phyloP scores from a whole-genome alignment of 169 alveolate species.

The Plasmodium fragile region DNA sequence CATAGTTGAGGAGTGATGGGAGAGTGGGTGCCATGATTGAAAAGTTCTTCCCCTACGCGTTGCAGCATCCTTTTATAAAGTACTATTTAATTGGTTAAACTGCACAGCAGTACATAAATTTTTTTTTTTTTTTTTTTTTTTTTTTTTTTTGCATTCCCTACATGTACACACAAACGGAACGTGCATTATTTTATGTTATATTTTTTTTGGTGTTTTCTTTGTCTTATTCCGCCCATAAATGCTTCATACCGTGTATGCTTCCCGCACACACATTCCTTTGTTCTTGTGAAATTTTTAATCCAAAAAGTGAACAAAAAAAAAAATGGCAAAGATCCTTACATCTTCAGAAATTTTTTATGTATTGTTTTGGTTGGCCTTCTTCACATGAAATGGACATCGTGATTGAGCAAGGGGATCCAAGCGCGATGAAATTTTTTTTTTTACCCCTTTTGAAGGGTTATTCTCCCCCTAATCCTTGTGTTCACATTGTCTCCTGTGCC shows the following conservation, averaged over 20 bases:
- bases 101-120: background rate
- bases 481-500: background rate
- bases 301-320: background rate
- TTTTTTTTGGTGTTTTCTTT: background rate
- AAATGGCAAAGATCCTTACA: background rate
- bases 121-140: background rate
- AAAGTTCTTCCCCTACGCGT: background rate
- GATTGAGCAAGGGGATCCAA: background rate
- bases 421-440: background rate
- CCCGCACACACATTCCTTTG: background rate
- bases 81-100: background rate
- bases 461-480: background rate
- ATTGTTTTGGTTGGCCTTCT: conserved; percentile 25
- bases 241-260: background rate
- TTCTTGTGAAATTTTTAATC: conserved; percentile 17
- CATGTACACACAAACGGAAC: background rate
- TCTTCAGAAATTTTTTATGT: background rate
- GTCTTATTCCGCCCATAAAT: background rate
- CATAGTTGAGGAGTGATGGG: conserved; percentile 40
- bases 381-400: background rate
- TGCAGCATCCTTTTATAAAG: background rate
- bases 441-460: background rate
- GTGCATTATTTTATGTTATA: background rate
- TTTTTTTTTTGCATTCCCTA: background rate
- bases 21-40: background rate